Evolutionary conservation across 495 filamentous ascomycete genomes (phyloP).

Genomic region (Penicillium robsamsonii): DNA sequence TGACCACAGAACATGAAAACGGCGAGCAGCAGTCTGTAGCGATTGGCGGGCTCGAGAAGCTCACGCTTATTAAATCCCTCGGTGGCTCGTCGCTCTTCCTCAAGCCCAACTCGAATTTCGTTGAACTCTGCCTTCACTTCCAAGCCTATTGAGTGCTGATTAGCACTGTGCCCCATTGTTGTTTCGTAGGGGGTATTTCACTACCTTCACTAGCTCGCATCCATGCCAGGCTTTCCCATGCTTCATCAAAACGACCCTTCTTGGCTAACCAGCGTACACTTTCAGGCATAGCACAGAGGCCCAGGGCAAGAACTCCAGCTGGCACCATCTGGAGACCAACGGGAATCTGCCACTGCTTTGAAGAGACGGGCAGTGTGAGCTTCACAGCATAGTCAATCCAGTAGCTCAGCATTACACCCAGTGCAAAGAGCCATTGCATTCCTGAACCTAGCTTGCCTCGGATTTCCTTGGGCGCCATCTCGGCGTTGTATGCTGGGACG

Average conservation of each 20-base stretch:
- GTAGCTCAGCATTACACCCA: conserved; percentile 51
- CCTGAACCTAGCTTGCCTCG: conserved; percentile 49
- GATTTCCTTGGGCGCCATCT: conserved; percentile 55
- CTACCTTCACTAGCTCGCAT: conserved; percentile 45
- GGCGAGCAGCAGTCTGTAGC: conserved; percentile 38
- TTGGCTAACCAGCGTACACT: conserved; percentile 52
- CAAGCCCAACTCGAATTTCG: conserved; percentile 44
- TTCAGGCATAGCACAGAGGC: conserved; percentile 47
- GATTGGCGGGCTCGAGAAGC: conserved; percentile 42
- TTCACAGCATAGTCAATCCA: conserved; percentile 53
- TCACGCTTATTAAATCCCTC: conserved; percentile 47
- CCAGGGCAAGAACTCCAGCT: conserved; percentile 42
- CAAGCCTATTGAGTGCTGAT: conserved; percentile 7
- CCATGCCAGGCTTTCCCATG: conserved; percentile 45
- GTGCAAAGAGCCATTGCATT: conserved; percentile 48
- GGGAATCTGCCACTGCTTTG: conserved; percentile 54
- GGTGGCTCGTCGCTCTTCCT: conserved; percentile 42
- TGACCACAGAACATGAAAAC: conserved; percentile 40
- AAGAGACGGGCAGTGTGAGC: conserved; percentile 30
- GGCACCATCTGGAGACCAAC: conserved; percentile 52
- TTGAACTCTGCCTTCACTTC: conserved; percentile 45
- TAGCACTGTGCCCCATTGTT: not conserved
- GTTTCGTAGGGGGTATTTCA: not conserved
- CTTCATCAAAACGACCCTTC: conserved; percentile 50
- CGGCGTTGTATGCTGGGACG: conserved; percentile 53